Evolutionary conservation across 148 eudicot genomes (phyloP).

Genomic region (Chenopodium formosanum): DNA sequence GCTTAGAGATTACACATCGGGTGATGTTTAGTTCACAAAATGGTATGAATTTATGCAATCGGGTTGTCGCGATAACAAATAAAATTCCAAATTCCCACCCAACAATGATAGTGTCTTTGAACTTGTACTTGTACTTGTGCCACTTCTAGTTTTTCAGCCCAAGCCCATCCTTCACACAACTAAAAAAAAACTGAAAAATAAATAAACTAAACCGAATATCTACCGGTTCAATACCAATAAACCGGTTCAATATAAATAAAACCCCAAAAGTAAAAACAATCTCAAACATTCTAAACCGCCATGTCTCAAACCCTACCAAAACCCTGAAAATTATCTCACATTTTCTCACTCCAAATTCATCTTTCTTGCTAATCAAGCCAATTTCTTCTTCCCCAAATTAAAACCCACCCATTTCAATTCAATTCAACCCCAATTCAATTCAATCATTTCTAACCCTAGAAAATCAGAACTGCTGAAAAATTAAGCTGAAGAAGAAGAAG

Average conservation of each 20-base stretch:
- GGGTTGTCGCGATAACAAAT: too few relatives aligned
- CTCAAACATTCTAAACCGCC: conserved; percentile 6
- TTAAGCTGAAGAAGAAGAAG: too few relatives aligned
- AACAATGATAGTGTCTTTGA: too few relatives aligned
- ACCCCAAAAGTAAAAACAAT: not conserved
- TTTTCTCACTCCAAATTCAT: not conserved
- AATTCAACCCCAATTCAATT: not conserved
- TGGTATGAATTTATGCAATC: too few relatives aligned
- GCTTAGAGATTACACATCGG: too few relatives aligned
- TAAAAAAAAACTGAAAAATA: not conserved
- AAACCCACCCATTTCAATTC: not conserved
- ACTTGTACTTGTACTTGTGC: too few relatives aligned
- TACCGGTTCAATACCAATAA: conserved; percentile 3
- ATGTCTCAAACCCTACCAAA: conserved; percentile 49
- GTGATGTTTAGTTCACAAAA: too few relatives aligned
- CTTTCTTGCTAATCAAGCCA: conserved; percentile 47
- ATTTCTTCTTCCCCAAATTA: not conserved
- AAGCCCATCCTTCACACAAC: not conserved
- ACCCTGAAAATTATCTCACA: conserved; percentile 33
- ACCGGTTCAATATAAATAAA: conserved; percentile 7
- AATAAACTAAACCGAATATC: not conserved
- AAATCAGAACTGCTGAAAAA: too few relatives aligned
- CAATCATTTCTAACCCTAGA: not conserved
- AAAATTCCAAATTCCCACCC: too few relatives aligned
- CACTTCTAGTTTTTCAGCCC: not conserved